Conservation (phyloP, 2,329 filamentous ascomycete genomes). For the Ceratocystis albifundus region DNA sequence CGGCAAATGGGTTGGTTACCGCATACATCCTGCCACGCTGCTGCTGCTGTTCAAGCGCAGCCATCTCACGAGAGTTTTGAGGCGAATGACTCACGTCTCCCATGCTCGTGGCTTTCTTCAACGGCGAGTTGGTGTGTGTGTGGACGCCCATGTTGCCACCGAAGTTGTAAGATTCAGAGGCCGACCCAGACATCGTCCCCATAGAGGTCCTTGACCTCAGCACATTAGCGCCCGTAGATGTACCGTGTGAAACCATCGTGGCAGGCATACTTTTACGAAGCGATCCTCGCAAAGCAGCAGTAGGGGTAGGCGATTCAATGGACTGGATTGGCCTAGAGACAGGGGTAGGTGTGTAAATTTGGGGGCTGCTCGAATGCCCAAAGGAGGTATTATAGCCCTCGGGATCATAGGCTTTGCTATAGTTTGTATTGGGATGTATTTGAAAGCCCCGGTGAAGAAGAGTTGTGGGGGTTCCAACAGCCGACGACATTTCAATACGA, state of each 20-base stretch:
- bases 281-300: not conserved
- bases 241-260: constrained; percentile 16
- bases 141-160: constrained; percentile 74
- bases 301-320: constrained; percentile 14
- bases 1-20: constrained; percentile 18
- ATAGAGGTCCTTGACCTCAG: constrained; percentile 14
- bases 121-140: constrained; percentile 66
- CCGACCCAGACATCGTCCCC: not conserved
- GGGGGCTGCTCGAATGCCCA: constrained; percentile 33
- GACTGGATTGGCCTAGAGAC: constrained; percentile 11
- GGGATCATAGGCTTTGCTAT: constrained; percentile 59
- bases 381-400: constrained; percentile 33
- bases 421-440: constrained; percentile 74
- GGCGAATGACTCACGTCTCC: constrained; percentile 42
- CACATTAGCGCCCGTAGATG: constrained; percentile 10
- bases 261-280: constrained; percentile 19
- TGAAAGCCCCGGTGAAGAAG: constrained; percentile 64
- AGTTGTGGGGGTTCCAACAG: constrained; percentile 44
- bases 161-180: constrained; percentile 29
- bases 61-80: constrained; percentile 51
- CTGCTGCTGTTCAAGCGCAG: constrained; percentile 41
- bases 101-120: constrained; percentile 64
- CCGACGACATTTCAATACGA: constrained; percentile 27
- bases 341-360: constrained; percentile 30
- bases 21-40: not conserved